Evolutionary conservation across 306 rosid genomes (phyloP), one percentile per base, ranked within the genome.

Genomic region (Castanospermum australe): DNA sequence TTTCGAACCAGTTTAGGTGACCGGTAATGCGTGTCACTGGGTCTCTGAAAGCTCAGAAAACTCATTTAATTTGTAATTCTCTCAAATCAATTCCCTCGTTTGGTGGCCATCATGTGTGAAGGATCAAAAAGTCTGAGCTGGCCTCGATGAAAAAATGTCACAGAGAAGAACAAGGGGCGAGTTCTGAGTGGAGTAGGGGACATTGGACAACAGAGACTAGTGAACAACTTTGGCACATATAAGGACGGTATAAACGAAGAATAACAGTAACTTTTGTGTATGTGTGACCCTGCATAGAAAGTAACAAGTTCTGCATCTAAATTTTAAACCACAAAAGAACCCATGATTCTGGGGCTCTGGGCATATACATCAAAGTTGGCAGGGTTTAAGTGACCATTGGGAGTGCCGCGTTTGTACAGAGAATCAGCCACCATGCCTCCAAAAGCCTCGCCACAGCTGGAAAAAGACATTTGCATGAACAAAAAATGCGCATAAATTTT

Each of bases 71-170:
- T 66, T 3, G 12, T 0, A 17, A 8, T 28, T 57, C 38, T 45
- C 8, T 47, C n/a, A 44, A 47, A 57, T 13, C 8, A 47, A 30
- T 39, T 24, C 21, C 4, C 38, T 2, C 24, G 17, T 18, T 61
- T 13, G 45, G 36, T 71, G 73, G 65, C 15, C 13, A 21, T 48
- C 83, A 70, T 59, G 77, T 32, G 70, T 4, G 65, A 61, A 68
- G 59, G 25, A 78, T 42, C 5, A 42, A 33, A 68, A 44, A 48
- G 63, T 8, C 38, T 48, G 51, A 45, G 61, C n/a, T 14, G 48
- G 24, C 55, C 2, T 8, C 28, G 22, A 28, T 55, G 39, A n/a
- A 5, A 67, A 54, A 24, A 50, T 14, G 20, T n/a, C 33, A 17
- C 2, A 22, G 5, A 14, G 13, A 33, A 64, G 54, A 20, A 25